Evolutionary conservation across 1,139 yeast genomes (phyloP), one percentile per base, ranked within the genome.

Genomic region (Lodderomyces orthopsilosis): DNA sequence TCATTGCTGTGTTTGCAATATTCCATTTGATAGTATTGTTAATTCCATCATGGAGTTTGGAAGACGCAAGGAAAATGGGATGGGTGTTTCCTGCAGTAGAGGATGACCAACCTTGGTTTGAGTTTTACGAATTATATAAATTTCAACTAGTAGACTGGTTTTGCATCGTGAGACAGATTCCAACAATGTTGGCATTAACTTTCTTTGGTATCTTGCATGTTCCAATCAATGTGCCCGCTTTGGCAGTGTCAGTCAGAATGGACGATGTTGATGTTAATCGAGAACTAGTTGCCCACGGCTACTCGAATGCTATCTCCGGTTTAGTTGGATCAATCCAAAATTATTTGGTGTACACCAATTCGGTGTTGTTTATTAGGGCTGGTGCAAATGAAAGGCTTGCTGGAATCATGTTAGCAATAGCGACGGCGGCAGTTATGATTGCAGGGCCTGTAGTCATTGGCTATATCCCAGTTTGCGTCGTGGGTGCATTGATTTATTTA

Each of bases 141-240:
- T 83, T 90, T 57, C 63, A 66, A 6, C 62, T 77, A 40, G 94
- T 90, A 13, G 81, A 88, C 59, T 87, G 95, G 91, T 58, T 70
- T 52, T 75, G 85, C 27, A 74, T 93, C 30, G 45, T 81, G 2
- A 70, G 76, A 45, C 89, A 91, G 54, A 50, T 90, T 13, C 98
- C 98, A 6, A 85, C 95, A 4, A 93, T 93, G 97, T 68, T 93
- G 49, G 98, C 98, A 0, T 69, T 93, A 50, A 91, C 98, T 0
- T 93, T 93, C 60, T 93, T 93, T 57, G 98, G 98, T 4, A 85
- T 93, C 37, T 68, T 93, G 43, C 98, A 93, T 59, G 98, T 93
- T 10, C 98, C 98, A 4, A 93, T 93, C 50, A 93, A 93, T 59
- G 97, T 93, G 6, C 98, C 98, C 2, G 98, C 98, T 0, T 71